Base-by-base conservation (phyloP, 2,329 filamentous ascomycete species). In the Mycogone perniciosa region DNA sequence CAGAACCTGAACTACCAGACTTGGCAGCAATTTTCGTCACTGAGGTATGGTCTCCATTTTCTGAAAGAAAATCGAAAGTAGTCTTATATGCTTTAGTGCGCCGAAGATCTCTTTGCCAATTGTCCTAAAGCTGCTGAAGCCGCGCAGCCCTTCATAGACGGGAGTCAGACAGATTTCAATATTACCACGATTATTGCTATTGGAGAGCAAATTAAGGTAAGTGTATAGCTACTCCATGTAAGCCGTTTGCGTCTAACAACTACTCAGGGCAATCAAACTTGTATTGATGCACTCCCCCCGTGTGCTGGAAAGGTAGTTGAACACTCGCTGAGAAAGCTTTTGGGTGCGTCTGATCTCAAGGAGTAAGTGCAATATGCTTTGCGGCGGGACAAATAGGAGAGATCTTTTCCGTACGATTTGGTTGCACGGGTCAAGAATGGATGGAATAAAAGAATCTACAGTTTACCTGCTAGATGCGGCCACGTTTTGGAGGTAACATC, bases 381-480 rank as follows among this genome's bases (percentile, higher is more conserved):
- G 20, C 20, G 20, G 20, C 20, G 20, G 20, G 20, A 3, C 20
- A 3, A 20, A 20, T 20, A 3, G 20, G 20, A 20, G 2, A 20
- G 20, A 20, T 20, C 4, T 72, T 72, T 46, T 56, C 62, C 0
- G 67, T 20, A 20, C 20, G 20, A 20, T 20, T 20, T 20, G 20
- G 20, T 20, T 20, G 20, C 20, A 20, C 20, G 20, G 20, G 20
- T 20, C 20, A 20, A 20, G 20, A 20, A 20, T 20, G 20, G 20
- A 20, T 20, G 20, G 20, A 20, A 20, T 20, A 20, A 20, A 20
- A 20, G 20, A 20, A 20, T 20, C 20, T 20, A 20, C 20, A 20
- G 20, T 20, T 20, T 20, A 20, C 20, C 20, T 20, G 20, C 20
- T 20, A 20, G 20, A 20, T 20, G 20, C 2, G 20, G 20, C 20